Evolutionary conservation across 2,329 filamentous ascomycete genomes (phyloP).

Genomic region (Ophiocordyceps sinensis): DNA sequence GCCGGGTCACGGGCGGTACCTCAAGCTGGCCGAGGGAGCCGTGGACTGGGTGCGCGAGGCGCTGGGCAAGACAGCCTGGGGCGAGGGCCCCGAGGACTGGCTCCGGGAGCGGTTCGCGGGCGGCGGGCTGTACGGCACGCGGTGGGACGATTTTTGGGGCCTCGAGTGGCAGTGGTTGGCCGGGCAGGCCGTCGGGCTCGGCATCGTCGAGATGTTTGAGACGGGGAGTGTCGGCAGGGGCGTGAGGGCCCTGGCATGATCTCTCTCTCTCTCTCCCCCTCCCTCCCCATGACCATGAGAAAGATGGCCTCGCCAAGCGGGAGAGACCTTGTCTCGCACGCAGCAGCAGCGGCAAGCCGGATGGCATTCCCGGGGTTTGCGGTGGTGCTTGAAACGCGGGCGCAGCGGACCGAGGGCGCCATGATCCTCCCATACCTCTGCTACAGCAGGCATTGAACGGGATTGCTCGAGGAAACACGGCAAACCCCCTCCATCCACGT

Average conservation of each 20-base stretch:
- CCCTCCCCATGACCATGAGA: no score
- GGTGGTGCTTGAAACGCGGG: no score
- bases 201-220: slow-evolving; percentile 59
- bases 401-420: no score
- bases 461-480: no score
- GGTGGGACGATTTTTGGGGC: slow-evolving; percentile 57
- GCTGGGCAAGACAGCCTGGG: slow-evolving; percentile 42
- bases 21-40: slow-evolving; percentile 49
- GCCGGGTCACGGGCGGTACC: slow-evolving; percentile 50
- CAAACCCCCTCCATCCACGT: no score
- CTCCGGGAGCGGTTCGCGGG: slow-evolving; percentile 60
- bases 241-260: slow-evolving; percentile 30
- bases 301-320: no score
- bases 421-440: no score
- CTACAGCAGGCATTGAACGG: no score
- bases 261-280: no score
- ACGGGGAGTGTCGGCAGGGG: slow-evolving; percentile 60
- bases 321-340: no score
- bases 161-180: slow-evolving; percentile 58
- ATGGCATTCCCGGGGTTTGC: no score
- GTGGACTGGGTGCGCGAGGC: slow-evolving; percentile 47
- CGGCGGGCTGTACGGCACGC: slow-evolving; percentile 26
- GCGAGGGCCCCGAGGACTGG: slow-evolving; percentile 46
- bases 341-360: no score
- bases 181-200: slow-evolving; percentile 55